Percentiles rank a stretch among this genome's conserved stretches.
phyloP scores from a whole-genome alignment of 2,329 filamentous ascomycete species.

The Beauveria pseudobassiana region DNA sequence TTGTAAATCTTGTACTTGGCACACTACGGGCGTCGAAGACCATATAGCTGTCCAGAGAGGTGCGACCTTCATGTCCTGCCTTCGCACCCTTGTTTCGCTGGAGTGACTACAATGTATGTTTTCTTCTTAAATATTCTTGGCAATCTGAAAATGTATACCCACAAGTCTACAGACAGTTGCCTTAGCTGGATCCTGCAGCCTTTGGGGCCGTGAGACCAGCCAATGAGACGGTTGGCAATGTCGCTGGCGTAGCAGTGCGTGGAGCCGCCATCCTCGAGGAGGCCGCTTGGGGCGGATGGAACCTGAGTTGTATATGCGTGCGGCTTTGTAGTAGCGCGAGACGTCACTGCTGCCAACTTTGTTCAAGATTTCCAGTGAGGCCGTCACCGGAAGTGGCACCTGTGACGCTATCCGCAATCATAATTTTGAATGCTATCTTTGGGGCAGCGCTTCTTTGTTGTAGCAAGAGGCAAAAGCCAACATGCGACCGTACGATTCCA shows the following conservation, averaged over 20 bases:
- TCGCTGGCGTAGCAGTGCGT: conserved; percentile 7
- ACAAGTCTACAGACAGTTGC: too few relatives aligned
- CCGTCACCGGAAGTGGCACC: conserved; percentile 6
- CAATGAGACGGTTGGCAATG: conserved; percentile 6
- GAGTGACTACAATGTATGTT: too few relatives aligned
- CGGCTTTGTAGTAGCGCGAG: background rate
- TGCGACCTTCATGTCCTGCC: too few relatives aligned
- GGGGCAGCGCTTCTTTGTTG: conserved; percentile 2
- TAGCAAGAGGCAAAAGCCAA: background rate
- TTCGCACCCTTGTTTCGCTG: too few relatives aligned
- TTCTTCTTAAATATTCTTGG: too few relatives aligned
- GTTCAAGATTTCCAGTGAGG: conserved; percentile 2
- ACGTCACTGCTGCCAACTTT: background rate
- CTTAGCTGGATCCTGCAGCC: background rate
- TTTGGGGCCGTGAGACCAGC: background rate
- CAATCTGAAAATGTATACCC: too few relatives aligned
- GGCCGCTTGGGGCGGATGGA: background rate
- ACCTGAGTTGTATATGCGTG: conserved; percentile 9
- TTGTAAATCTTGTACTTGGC: too few relatives aligned
- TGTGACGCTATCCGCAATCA: conserved; percentile 1
- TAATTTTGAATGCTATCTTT: background rate
- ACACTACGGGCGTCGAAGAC: too few relatives aligned
- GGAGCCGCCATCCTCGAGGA: conserved; percentile 5
- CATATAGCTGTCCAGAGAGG: too few relatives aligned
- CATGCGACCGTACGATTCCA: conserved; percentile 5